These are phyloP conservation scores for Cercospora brassicicola DNA, from an alignment of 2,329 filamentous ascomycete genomes.

Conservation along the genomic window DNA sequence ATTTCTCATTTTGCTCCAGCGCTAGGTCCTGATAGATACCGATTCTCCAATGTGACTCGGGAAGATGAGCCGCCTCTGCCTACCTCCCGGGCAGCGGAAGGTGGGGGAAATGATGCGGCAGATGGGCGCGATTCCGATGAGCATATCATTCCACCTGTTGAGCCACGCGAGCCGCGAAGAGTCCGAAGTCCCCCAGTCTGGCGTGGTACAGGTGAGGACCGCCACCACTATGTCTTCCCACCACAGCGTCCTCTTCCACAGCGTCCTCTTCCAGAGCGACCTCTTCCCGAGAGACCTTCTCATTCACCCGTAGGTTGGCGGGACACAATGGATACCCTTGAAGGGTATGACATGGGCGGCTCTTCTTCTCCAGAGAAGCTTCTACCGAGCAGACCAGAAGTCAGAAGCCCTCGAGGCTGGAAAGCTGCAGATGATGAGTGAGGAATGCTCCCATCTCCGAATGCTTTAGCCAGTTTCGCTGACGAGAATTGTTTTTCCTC, in stretches of 20 bases:
- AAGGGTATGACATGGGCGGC: neutral
- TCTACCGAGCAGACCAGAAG: neutral
- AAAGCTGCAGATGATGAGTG: constrained; percentile 4
- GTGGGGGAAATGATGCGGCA: neutral
- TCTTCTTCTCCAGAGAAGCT: neutral
- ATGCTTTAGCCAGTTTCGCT: neutral
- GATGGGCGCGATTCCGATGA: constrained; percentile 3
- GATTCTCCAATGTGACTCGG: constrained; percentile 8
- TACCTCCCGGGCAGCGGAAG: neutral
- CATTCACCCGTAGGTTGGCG: constrained; percentile 3
- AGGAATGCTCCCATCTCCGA: constrained; percentile 1
- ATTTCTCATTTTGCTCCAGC: constrained; percentile 12
- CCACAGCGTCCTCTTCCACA: constrained; percentile 7
- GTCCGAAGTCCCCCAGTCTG: constrained; percentile 2
- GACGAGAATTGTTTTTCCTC: neutral
- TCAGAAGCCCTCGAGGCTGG: constrained; percentile 6
- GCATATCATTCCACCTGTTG: neutral
- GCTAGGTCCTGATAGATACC: constrained; percentile 6
- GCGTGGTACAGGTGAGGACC: neutral
- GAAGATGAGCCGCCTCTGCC: constrained; percentile 10
- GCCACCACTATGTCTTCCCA: neutral
- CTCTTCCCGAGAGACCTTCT: constrained; percentile 2
- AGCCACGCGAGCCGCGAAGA: neutral
- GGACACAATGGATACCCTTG: neutral
- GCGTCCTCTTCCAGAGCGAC: neutral